Percentiles rank a stretch among this genome's conserved stretches.
These are phyloP conservation scores for Pichia sp. DNA, from an alignment of 1,139 yeast genomes.

Conservation along the genomic window DNA sequence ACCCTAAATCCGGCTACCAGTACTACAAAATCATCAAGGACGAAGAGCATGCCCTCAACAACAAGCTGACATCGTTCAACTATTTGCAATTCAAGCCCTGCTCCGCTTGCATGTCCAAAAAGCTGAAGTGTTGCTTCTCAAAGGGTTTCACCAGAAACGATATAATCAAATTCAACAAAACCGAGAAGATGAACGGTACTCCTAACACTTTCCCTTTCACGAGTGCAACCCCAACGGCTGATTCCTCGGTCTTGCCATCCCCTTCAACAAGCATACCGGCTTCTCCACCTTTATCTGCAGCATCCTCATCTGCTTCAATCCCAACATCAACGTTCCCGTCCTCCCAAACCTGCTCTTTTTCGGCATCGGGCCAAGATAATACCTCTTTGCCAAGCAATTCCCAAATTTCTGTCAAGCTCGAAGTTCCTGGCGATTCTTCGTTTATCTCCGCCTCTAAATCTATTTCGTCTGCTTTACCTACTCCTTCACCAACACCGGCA, in stretches of 20 bases:
- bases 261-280: constrained; percentile 8
- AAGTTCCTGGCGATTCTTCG: not conserved
- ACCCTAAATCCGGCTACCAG: constrained; percentile 24
- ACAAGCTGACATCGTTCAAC: constrained; percentile 21
- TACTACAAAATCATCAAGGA: constrained; percentile 27
- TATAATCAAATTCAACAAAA: constrained; percentile 35
- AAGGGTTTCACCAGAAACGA: constrained; percentile 61
- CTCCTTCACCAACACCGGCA: constrained; percentile 16
- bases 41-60: constrained; percentile 16
- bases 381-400: not conserved
- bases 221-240: not conserved
- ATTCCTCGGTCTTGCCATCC: constrained; percentile 3
- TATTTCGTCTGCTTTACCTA: constrained; percentile 2
- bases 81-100: constrained; percentile 49
- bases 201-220: not conserved
- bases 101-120: constrained; percentile 44
- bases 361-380: not conserved
- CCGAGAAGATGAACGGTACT: constrained; percentile 19
- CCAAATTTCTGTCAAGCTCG: not conserved
- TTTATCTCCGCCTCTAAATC: not conserved
- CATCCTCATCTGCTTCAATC: not conserved
- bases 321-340: not conserved
- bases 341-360: not conserved
- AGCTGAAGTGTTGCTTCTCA: constrained; percentile 46
- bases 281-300: not conserved